Conservation (phyloP, 768 basidiomycete genomes). For the Mycena kentingensis region DNA sequence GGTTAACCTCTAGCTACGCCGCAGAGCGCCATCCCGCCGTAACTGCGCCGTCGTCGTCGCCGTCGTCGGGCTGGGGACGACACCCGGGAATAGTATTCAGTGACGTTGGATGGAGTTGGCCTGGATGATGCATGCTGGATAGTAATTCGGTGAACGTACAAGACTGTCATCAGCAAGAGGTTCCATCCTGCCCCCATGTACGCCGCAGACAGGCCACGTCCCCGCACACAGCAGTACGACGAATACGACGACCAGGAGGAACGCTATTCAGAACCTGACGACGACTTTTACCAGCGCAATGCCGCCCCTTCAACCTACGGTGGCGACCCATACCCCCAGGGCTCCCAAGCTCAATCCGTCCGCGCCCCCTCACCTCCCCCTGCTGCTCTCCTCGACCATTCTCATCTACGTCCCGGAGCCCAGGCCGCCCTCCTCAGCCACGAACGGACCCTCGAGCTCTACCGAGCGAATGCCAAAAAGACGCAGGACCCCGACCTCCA, state of each 20-base stretch:
- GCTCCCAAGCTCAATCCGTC: slow-evolving; percentile 51
- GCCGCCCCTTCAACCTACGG: slow-evolving; percentile 34
- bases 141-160: too few species aligned
- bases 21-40: too few species aligned
- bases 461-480: slow-evolving; percentile 97
- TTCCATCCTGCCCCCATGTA: slow-evolving; percentile 29
- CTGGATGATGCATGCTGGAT: too few species aligned
- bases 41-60: too few species aligned
- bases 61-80: too few species aligned
- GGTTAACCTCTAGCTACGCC: too few species aligned
- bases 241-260: slow-evolving; percentile 41
- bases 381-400: slow-evolving; percentile 81
- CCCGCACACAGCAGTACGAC: slow-evolving; percentile 25
- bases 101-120: too few species aligned
- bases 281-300: slow-evolving; percentile 49
- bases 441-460: slow-evolving; percentile 94
- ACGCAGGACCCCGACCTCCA: slow-evolving; percentile 97
- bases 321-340: slow-evolving; percentile 30
- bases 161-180: too few species aligned
- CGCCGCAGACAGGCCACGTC: slow-evolving; percentile 28
- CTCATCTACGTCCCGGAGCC: slow-evolving; percentile 90
- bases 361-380: slow-evolving; percentile 68
- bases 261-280: slow-evolving; percentile 49
- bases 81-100: too few species aligned
- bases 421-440: slow-evolving; percentile 92